Evolutionary conservation across 148 eudicot genomes (phyloP).

Genomic region (Talinum fruticosum): DNA sequence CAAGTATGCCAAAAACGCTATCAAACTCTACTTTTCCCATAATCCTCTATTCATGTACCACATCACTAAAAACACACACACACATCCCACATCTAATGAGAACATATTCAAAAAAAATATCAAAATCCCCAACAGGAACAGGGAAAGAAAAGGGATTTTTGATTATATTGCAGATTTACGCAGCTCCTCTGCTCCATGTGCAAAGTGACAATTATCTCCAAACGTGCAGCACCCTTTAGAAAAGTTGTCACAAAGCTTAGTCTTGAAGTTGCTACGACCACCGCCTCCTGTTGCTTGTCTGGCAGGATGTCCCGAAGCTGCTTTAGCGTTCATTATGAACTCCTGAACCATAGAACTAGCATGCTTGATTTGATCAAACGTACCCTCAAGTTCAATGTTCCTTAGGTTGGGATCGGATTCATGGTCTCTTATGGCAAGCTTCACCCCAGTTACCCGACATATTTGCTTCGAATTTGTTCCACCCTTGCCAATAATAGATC

Average conservation of each 20-base stretch:
- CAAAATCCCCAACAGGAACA: too few species aligned
- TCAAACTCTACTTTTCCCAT: too few species aligned
- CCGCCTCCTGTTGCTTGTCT: constrained; percentile 23
- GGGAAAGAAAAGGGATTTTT: too few species aligned
- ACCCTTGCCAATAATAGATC: constrained; percentile 69
- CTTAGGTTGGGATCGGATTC: constrained; percentile 50
- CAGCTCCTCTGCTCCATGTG: constrained; percentile 65
- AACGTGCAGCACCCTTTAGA: constrained; percentile 62
- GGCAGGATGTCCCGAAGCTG: constrained; percentile 31
- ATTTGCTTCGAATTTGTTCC: constrained; percentile 76
- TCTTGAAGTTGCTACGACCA: constrained; percentile 40
- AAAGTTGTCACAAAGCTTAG: constrained; percentile 69
- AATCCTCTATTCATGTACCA: too few species aligned
- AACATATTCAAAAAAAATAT: too few species aligned
- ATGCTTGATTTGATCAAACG: constrained; percentile 70
- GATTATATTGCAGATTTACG: constrained; percentile 36
- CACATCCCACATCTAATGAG: too few species aligned
- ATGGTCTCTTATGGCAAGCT: constrained; percentile 61
- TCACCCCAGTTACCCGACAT: constrained; percentile 58
- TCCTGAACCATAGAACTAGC: constrained; percentile 73
- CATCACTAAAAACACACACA: too few species aligned
- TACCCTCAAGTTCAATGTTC: constrained; percentile 78
- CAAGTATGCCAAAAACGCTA: too few species aligned
- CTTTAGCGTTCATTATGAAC: constrained; percentile 44
- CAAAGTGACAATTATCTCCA: constrained; percentile 80